phyloP scores from a whole-genome alignment of 768 basidiomycete genomes.

The Lyophyllum atratum region DNA sequence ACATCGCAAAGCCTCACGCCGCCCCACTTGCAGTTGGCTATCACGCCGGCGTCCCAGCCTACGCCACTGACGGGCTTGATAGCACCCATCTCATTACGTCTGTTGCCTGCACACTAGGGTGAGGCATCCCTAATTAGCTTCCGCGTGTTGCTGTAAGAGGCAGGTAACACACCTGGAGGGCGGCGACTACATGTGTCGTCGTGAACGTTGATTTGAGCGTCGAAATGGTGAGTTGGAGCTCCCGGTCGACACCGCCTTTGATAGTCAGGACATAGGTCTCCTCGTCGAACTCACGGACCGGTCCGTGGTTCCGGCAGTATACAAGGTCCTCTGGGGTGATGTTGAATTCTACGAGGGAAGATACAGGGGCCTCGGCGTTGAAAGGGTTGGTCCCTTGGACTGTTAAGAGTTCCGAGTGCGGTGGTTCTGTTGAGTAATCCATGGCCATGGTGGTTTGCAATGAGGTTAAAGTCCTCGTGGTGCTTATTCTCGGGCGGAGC shows the following conservation, averaged over 20 bases:
- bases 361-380: conserved; percentile 68
- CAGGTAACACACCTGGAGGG: conserved; percentile 49
- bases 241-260: conserved; percentile 33
- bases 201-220: conserved; percentile 43
- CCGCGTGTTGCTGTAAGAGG: neutral
- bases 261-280: conserved; percentile 43
- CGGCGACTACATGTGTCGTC: conserved; percentile 47
- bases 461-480: neutral
- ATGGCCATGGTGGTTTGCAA: conserved; percentile 40
- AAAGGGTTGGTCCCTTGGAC: conserved; percentile 53
- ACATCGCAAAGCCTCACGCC: conserved; percentile 62
- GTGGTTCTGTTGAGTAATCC: conserved; percentile 50
- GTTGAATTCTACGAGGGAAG: conserved; percentile 57
- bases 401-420: conserved; percentile 47
- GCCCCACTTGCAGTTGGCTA: conserved; percentile 69
- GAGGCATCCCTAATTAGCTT: neutral
- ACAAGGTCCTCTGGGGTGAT: conserved; percentile 65
- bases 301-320: conserved; percentile 75
- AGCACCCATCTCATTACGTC: conserved; percentile 63
- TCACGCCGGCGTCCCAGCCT: conserved; percentile 68
- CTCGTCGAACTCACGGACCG: conserved; percentile 51
- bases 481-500: conserved; percentile 16
- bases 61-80: conserved; percentile 61
- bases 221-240: conserved; percentile 34
- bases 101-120: conserved; percentile 72